Conservation (phyloP, 495 filamentous ascomycete genomes). For the Talaromyces trachyspermus region DNA sequence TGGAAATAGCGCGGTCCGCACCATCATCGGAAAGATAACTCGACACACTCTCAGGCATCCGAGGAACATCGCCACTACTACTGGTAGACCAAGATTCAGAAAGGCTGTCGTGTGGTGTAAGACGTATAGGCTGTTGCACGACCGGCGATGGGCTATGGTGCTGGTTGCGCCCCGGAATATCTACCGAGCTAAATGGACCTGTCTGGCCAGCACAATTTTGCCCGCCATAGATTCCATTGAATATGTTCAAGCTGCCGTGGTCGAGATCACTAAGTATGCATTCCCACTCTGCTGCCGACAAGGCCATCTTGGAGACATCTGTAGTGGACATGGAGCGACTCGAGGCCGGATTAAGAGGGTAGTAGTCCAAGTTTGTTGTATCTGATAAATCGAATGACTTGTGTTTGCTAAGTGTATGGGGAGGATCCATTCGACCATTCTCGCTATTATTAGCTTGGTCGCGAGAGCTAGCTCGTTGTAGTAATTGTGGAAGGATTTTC, state of each 20-base stretch:
- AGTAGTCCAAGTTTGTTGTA: constrained; percentile 3
- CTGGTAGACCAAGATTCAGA: constrained; percentile 35
- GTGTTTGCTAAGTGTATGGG: constrained; percentile 11
- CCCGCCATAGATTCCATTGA: constrained; percentile 77
- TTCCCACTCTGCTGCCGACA: constrained; percentile 70
- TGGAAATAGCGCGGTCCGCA: constrained; percentile 24
- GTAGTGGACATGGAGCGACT: constrained; percentile 25
- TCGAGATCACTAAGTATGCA: constrained; percentile 70
- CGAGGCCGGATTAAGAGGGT: constrained; percentile 22
- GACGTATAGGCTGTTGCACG: neutral
- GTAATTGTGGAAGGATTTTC: constrained; percentile 16
- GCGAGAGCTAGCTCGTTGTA: constrained; percentile 47
- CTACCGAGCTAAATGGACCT: constrained; percentile 28
- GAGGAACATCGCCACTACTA: constrained; percentile 30
- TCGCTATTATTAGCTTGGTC: constrained; percentile 12
- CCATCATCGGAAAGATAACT: constrained; percentile 74
- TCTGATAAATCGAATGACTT: constrained; percentile 11
- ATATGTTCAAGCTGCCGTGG: constrained; percentile 68
- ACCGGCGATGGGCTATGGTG: neutral
- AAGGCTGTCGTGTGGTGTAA: constrained; percentile 23
- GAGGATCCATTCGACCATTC: constrained; percentile 10
- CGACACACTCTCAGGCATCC: constrained; percentile 42
- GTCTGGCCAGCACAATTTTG: constrained; percentile 45
- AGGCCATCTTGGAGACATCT: constrained; percentile 23
- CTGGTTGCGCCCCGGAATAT: no score